Evolutionary conservation across 164 flowering plant genomes (phyloP), one percentile per base, ranked within the genome.

Genomic region (Tinospora cordifolia): DNA sequence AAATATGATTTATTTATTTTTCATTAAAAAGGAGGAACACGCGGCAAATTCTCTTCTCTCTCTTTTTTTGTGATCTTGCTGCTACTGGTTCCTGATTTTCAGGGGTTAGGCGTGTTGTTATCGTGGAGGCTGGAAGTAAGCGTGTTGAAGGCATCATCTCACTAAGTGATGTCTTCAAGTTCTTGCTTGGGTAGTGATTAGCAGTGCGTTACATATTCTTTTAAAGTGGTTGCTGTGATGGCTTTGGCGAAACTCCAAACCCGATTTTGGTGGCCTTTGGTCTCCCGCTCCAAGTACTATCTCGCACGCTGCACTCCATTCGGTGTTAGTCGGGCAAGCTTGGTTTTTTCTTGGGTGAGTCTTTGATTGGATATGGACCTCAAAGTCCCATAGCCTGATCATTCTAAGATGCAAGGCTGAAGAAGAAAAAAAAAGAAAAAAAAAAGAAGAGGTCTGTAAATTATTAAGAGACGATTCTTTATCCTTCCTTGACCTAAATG

Each of bases 41-140:
- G n/a, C 6, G 9, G 21, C n/a, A 24, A 54, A 21, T 22, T n/a
- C 10, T 13, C 14, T 39, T 27, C 59, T 63, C 15, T 34, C 12
- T 41, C 11, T 70, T 21, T 58, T 70, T 19, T 54, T 24, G 4
- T 40, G 7, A 54, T 10, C 14, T 30, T 60, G 21, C 68, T 3
- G 15, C 12, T 5, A 51, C 26, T 3, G 8, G 8, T 15, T 65
- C 57, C 63, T 36, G 58, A 27, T 76, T 76, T 75, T 78, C 86
- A 93, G 98, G 95, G 64, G 90, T 93, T 24, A 84, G 97, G 68
- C 85, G 92, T 38, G 81, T 93, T 65, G 80, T 93, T 22, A 74
- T 93, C 57, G 97, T 93, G 70, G 98, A 93, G 77, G 97, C 98
- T 67, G 98, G 98, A 27, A 93, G 90, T 82, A 91, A 88, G 79